A percentile compares a stretch with the other conserved stretches of the same genome.
phyloP scores from a whole-genome alignment of 2,329 filamentous ascomycete genomes.

The Alternaria longipes region DNA sequence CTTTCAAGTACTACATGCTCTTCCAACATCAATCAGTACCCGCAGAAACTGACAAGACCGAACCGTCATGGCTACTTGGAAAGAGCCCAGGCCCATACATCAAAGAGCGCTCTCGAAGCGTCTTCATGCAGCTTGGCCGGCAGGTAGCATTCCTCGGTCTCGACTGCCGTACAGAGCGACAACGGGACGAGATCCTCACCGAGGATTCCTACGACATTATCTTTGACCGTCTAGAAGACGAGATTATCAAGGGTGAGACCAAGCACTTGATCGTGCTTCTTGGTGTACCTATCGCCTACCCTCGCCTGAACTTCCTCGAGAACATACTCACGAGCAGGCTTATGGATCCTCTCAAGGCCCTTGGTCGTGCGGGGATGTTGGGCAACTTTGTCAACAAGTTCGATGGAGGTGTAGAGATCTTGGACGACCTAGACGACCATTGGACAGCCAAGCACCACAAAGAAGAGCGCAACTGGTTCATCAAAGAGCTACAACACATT shows the following conservation, averaged over 20 bases:
- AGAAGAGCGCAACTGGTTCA: slow-evolving; percentile 81
- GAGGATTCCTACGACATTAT: slow-evolving; percentile 85
- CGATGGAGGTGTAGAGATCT: slow-evolving; percentile 88
- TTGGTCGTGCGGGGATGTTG: slow-evolving; percentile 82
- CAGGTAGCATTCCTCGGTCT: slow-evolving; percentile 84
- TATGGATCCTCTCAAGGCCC: slow-evolving; percentile 88
- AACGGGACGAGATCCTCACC: slow-evolving; percentile 79
- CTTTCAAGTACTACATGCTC: slow-evolving; percentile 98
- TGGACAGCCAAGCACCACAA: slow-evolving; percentile 98
- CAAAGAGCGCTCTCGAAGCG: slow-evolving; percentile 80
- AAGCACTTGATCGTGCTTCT: slow-evolving; percentile 90
- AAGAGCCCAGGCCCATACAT: slow-evolving; percentile 87
- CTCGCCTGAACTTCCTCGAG: slow-evolving; percentile 65
- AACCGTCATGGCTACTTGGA: slow-evolving; percentile 92
- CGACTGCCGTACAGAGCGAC: slow-evolving; percentile 91
- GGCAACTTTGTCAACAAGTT: slow-evolving; percentile 86
- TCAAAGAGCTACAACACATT: slow-evolving; percentile 91
- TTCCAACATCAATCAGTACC: slow-evolving; percentile 94
- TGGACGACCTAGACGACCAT: slow-evolving; percentile 93
- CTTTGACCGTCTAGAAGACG: slow-evolving; percentile 82
- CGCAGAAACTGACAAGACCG: slow-evolving; percentile 80
- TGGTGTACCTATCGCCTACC: slow-evolving; percentile 69
- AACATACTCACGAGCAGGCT: slow-evolving; percentile 80
- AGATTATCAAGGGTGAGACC: slow-evolving; percentile 83
- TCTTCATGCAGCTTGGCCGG: slow-evolving; percentile 84